A percentile compares a stretch with the other conserved stretches of the same genome.
Conservation (phyloP, 805 yeast species). For the Ogataea henricii region DNA sequence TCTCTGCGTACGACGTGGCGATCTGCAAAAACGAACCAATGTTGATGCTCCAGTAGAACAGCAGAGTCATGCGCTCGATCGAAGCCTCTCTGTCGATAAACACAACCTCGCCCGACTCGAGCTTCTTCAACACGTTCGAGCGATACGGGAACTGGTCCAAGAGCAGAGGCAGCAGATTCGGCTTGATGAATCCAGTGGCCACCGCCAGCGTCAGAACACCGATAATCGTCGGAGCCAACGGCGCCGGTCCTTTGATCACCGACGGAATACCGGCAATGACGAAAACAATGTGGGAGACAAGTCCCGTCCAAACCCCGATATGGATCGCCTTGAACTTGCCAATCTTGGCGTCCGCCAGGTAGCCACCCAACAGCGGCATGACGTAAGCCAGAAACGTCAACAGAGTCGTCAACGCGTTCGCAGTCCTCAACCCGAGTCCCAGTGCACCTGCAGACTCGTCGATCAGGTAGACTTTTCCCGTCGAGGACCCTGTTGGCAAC, state of each 20-base stretch:
- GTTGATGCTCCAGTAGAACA: conserved; percentile 58
- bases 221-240: conserved; percentile 43
- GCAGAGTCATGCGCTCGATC: conserved; percentile 41
- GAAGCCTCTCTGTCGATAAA: conserved; percentile 51
- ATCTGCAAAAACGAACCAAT: conserved; percentile 55
- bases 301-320: conserved; percentile 50
- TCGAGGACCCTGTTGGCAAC: conserved; percentile 49
- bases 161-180: conserved; percentile 51
- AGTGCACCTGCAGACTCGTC: conserved; percentile 51
- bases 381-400: conserved; percentile 52
- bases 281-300: conserved; percentile 48
- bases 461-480: conserved; percentile 40
- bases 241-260: conserved; percentile 40
- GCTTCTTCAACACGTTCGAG: conserved; percentile 57
- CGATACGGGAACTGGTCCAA: conserved; percentile 66
- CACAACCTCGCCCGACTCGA: conserved; percentile 66
- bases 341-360: conserved; percentile 47
- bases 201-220: conserved; percentile 42
- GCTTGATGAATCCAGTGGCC: conserved; percentile 58
- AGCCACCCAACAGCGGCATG: conserved; percentile 55
- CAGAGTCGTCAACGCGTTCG: conserved; percentile 49
- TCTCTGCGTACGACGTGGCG: conserved; percentile 53
- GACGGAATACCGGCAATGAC: conserved; percentile 52
- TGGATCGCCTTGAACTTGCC: conserved; percentile 52
- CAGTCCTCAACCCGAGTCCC: conserved; percentile 45